These are phyloP conservation scores for Parastagonospora nodorum DNA, from an alignment of 2,329 filamentous ascomycete species.

Conservation along the genomic window DNA sequence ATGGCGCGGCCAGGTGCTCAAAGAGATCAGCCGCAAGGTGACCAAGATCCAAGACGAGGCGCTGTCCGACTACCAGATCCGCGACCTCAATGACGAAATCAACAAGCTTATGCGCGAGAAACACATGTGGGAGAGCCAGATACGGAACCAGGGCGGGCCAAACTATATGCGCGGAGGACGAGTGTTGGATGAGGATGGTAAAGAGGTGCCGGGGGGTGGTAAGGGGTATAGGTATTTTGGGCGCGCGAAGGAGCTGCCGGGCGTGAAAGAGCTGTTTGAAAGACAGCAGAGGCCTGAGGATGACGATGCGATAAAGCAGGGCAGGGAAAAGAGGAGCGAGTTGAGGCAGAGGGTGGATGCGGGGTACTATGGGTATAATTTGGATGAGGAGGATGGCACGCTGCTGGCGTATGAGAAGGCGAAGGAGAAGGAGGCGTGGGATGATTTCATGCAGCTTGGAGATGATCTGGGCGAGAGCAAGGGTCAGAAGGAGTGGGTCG, in stretches of 20 bases:
- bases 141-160: constrained; percentile 91
- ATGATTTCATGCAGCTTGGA: constrained; percentile 65
- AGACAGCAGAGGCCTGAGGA: constrained; percentile 40
- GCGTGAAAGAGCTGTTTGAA: constrained; percentile 82
- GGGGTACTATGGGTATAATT: constrained; percentile 92
- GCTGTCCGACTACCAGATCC: constrained; percentile 95
- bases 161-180: constrained; percentile 84
- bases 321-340: constrained; percentile 70
- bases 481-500: constrained; percentile 66
- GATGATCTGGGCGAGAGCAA: constrained; percentile 48
- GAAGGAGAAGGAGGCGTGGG: constrained; percentile 81
- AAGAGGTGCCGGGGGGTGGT: constrained; percentile 67
- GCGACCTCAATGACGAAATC: constrained; percentile 98
- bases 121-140: constrained; percentile 98
- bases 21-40: constrained; percentile 96
- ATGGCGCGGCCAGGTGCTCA: constrained; percentile 96
- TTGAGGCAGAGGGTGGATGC: constrained; percentile 82
- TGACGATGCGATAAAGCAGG: constrained; percentile 63
- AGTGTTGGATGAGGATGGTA: constrained; percentile 61
- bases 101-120: constrained; percentile 99
- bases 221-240: constrained; percentile 91
- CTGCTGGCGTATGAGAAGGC: constrained; percentile 79
- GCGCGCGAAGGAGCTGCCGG: constrained; percentile 83
- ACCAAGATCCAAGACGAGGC: constrained; percentile 90
- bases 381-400: constrained; percentile 86